These are phyloP conservation scores for Amanita pseudoporphyria DNA, from an alignment of 768 basidiomycete genomes.

Conservation along the genomic window DNA sequence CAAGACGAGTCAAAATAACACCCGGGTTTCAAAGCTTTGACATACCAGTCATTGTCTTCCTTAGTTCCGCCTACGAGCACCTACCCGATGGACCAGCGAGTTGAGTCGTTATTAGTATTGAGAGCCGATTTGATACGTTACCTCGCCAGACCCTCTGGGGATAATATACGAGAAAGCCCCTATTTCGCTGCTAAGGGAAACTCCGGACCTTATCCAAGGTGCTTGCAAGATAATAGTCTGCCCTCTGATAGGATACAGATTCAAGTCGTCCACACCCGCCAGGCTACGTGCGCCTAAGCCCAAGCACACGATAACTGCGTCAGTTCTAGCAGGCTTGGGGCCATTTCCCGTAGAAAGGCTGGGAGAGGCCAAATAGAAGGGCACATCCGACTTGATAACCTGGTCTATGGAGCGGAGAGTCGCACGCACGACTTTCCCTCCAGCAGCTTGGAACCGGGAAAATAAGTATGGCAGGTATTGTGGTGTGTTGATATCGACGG, in stretches of 20 bases:
- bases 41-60: conserved; percentile 46
- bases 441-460: conserved; percentile 47
- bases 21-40: background rate
- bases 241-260: conserved; percentile 69
- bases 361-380: conserved; percentile 19
- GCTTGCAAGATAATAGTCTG: conserved; percentile 75
- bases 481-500: conserved; percentile 62
- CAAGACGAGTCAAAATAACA: background rate
- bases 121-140: background rate
- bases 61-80: conserved; percentile 50
- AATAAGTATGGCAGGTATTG: conserved; percentile 66
- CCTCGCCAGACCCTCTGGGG: conserved; percentile 21
- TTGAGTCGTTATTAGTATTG: background rate
- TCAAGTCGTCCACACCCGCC: conserved; percentile 73
- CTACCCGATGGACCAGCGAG: conserved; percentile 16
- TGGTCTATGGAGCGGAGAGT: conserved; percentile 62
- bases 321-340: conserved; percentile 8
- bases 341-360: background rate
- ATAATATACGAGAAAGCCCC: conserved; percentile 54
- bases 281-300: conserved; percentile 69
- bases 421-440: conserved; percentile 53
- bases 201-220: conserved; percentile 52
- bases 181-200: conserved; percentile 30
- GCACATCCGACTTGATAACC: conserved; percentile 43
- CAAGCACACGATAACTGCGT: conserved; percentile 60